Conservation (phyloP, 345 rosid genomes). For the Citrus reticulata region DNA sequence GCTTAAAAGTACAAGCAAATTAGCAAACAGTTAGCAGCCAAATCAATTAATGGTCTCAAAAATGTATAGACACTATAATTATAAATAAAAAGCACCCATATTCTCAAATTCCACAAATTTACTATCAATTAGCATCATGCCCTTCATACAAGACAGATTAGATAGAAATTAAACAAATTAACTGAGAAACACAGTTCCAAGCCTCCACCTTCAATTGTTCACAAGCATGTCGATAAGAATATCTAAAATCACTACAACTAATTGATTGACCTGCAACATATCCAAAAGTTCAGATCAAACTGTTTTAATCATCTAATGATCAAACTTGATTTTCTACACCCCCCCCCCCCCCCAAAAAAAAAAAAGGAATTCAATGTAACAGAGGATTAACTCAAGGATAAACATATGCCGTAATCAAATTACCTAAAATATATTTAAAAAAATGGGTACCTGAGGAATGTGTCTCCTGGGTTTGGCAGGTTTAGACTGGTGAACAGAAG, state of each 20-base stretch:
- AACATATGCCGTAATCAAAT: no score
- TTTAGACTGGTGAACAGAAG: slow-evolving; percentile 18
- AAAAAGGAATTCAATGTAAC: no score
- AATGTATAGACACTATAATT: not conserved
- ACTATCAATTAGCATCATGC: not conserved
- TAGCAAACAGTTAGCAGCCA: not conserved
- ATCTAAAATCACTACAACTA: not conserved
- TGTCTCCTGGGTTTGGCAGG: slow-evolving; percentile 17
- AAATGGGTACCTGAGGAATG: slow-evolving; percentile 25
- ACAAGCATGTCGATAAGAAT: not conserved
- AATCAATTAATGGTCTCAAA: not conserved
- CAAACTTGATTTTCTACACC: not conserved
- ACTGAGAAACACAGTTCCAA: not conserved
- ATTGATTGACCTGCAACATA: not conserved
- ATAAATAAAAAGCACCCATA: not conserved
- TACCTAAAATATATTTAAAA: no score
- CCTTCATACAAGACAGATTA: not conserved
- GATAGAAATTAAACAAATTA: not conserved
- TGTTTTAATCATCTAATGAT: not conserved
- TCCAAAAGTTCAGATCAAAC: not conserved
- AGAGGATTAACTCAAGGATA: no score
- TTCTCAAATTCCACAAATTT: not conserved
- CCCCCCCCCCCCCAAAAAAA: no score
- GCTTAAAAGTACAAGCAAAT: not conserved
- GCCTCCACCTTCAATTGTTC: not conserved